phyloP scores from a whole-genome alignment of 148 eudicot species.

The Tetragonia tetragonoides region DNA sequence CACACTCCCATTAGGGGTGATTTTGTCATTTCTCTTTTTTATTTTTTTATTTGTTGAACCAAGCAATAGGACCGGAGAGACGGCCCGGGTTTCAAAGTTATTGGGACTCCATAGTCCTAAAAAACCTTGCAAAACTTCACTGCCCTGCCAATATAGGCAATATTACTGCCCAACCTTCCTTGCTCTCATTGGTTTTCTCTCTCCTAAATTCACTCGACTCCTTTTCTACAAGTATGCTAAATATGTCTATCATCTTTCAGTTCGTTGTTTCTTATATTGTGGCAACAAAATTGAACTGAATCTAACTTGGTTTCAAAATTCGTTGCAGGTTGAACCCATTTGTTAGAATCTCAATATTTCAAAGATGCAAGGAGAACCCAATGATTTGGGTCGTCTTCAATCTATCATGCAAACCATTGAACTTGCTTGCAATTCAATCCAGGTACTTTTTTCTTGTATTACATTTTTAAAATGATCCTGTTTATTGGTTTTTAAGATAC shows the following conservation, averaged over 20 bases:
- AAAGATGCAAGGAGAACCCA: conserved; percentile 40
- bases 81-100: too few species aligned
- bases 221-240: background rate
- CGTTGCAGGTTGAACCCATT: background rate
- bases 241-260: background rate
- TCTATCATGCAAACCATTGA: conserved; percentile 80
- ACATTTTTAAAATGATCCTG: background rate
- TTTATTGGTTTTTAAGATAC: background rate
- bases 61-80: too few species aligned
- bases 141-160: too few species aligned
- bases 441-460: conserved; percentile 39
- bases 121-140: too few species aligned
- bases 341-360: background rate
- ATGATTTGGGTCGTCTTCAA: conserved; percentile 71
- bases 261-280: background rate
- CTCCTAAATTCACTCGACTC: too few species aligned
- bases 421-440: conserved; percentile 81
- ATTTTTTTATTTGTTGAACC: too few species aligned
- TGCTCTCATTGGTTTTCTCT: too few species aligned
- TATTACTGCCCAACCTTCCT: too few species aligned
- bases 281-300: background rate
- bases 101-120: too few species aligned
- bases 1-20: too few species aligned
- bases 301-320: background rate
- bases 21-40: too few species aligned